Percentiles rank a stretch among this genome's conserved stretches.
Conservation (phyloP, 2,329 filamentous ascomycete species). For the Bipolaris cookei region DNA sequence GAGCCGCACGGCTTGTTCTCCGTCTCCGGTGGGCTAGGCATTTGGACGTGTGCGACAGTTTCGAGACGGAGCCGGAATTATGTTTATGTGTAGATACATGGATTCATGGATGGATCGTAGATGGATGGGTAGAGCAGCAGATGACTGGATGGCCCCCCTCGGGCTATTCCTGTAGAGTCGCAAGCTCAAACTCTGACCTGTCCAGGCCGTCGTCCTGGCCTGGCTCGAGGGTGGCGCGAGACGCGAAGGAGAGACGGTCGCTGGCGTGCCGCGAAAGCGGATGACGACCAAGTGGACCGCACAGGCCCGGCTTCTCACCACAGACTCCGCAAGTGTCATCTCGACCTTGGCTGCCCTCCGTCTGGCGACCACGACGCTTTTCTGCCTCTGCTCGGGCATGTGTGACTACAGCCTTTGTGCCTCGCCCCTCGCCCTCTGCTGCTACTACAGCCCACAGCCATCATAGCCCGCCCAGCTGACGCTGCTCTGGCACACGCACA, state of each 20-base stretch:
- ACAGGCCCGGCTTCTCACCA: constrained; percentile 24
- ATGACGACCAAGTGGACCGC: constrained; percentile 22
- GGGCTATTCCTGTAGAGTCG: constrained; percentile 1
- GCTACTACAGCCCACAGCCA: constrained; percentile 3
- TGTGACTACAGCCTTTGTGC: constrained; percentile 29
- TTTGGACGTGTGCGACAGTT: too few relatives aligned
- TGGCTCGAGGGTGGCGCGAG: constrained; percentile 9
- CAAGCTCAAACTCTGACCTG: constrained; percentile 1
- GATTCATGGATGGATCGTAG: too few relatives aligned
- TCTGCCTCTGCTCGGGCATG: constrained; percentile 17
- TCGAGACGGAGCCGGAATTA: too few relatives aligned
- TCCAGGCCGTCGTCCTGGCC: too few relatives aligned
- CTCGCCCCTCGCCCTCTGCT: constrained; percentile 22
- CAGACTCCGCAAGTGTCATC: constrained; percentile 27
- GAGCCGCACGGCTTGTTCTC: too few relatives aligned
- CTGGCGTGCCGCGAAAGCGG: constrained; percentile 16
- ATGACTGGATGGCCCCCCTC: too few relatives aligned
- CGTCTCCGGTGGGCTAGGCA: too few relatives aligned
- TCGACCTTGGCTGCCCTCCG: constrained; percentile 23
- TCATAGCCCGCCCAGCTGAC: constrained; percentile 6
- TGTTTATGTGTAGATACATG: too few relatives aligned
- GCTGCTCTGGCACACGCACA: constrained; percentile 22
- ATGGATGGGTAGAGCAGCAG: too few relatives aligned
- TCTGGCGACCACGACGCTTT: constrained; percentile 17
- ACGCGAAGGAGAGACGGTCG: constrained; percentile 20